Conservation (phyloP, 768 basidiomycete genomes). For the Daedaleopsis nitida region DNA sequence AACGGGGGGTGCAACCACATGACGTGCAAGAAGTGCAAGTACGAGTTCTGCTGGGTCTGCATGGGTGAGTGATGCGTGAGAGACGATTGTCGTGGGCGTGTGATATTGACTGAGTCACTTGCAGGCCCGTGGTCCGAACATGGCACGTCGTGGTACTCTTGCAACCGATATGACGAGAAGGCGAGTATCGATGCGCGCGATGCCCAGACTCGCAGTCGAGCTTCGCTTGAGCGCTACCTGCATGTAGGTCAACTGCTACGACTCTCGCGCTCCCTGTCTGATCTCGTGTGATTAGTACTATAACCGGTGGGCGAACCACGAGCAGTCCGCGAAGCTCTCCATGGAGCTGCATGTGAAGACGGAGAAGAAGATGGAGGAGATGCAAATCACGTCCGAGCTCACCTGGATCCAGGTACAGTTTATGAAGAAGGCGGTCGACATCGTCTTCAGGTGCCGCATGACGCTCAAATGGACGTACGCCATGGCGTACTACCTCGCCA, state of each 20-base stretch:
- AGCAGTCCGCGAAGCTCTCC: conserved; percentile 97
- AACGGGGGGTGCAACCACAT: conserved; percentile 99
- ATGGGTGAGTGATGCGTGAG: conserved; percentile 63
- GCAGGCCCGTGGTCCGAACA: conserved; percentile 95
- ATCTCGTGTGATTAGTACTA: conserved; percentile 68
- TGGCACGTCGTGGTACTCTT: conserved; percentile 97
- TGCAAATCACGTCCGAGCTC: conserved; percentile 89
- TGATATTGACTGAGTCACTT: background rate
- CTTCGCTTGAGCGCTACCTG: conserved; percentile 92
- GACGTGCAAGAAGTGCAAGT: conserved; percentile 99
- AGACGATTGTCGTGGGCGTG: background rate
- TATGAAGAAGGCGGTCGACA: conserved; percentile 97
- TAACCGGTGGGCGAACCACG: conserved; percentile 99
- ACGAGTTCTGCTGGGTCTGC: conserved; percentile 99
- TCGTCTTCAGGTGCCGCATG: conserved; percentile 84
- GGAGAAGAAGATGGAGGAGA: conserved; percentile 99
- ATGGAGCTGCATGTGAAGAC: conserved; percentile 91
- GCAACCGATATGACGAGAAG: conserved; percentile 97
- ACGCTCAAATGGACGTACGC: conserved; percentile 99
- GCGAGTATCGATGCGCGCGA: conserved; percentile 86
- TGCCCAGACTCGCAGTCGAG: conserved; percentile 86
- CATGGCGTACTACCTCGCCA: conserved; percentile 96
- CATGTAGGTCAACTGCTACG: conserved; percentile 60
- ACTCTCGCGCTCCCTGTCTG: background rate
- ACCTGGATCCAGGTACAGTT: conserved; percentile 99